A percentile compares a stretch with the other conserved stretches of the same genome.
Evolutionary conservation across 2,329 filamentous ascomycete genomes (phyloP).

Genomic region (Phaeosphaeria sp.): DNA sequence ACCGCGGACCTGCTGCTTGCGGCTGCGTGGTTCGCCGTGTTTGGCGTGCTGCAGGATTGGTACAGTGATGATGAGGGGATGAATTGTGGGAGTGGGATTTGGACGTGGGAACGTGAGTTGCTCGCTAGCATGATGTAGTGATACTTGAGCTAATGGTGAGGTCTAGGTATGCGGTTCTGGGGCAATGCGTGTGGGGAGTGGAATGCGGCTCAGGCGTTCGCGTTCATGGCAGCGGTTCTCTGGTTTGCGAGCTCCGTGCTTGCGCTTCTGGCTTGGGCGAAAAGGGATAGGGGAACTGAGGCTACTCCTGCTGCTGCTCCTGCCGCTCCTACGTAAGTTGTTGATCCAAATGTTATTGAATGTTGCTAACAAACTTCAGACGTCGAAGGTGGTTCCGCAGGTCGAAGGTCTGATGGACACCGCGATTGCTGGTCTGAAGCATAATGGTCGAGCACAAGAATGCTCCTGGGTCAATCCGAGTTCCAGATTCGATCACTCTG

Average conservation of each 20-base stretch:
- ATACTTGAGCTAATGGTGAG: slow-evolving; percentile 65
- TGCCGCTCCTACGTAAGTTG: neutral
- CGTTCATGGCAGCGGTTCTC: slow-evolving; percentile 72
- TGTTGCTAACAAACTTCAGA: neutral
- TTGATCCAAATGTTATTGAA: neutral
- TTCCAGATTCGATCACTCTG: neutral
- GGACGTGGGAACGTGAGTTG: neutral
- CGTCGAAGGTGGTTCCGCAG: neutral
- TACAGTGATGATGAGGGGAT: slow-evolving; percentile 28
- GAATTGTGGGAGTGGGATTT: neutral
- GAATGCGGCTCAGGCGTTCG: slow-evolving; percentile 75
- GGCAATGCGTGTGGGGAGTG: slow-evolving; percentile 67
- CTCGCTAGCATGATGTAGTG: too few species aligned
- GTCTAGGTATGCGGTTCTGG: slow-evolving; percentile 26
- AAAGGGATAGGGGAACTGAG: neutral
- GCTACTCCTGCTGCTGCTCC: neutral
- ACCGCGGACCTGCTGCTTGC: slow-evolving; percentile 73
- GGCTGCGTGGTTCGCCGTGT: slow-evolving; percentile 66
- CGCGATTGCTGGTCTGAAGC: neutral
- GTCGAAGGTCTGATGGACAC: neutral
- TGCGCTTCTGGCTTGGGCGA: slow-evolving; percentile 11
- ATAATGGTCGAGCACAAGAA: neutral
- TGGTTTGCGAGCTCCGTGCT: slow-evolving; percentile 66
- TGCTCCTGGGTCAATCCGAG: neutral
- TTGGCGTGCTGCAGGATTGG: slow-evolving; percentile 49